A percentile compares a stretch with the other conserved stretches of the same genome.
phyloP scores from a whole-genome alignment of 148 eudicot genomes.

The Cornus controversa region DNA sequence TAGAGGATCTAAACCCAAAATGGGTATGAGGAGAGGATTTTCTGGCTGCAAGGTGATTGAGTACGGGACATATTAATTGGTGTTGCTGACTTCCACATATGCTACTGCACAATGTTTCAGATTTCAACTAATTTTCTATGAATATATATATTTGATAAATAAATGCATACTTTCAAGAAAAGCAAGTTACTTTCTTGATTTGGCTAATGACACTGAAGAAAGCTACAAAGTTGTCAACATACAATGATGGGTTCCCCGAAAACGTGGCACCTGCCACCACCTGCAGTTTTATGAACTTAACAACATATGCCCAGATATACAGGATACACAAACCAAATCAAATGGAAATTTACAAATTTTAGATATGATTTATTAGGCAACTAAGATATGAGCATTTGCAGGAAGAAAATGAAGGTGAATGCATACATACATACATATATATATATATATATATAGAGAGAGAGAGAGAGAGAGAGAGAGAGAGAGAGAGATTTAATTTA shows the following conservation, averaged over 20 bases:
- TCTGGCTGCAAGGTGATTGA: conserved; percentile 4
- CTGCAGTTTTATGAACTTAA: too few species aligned
- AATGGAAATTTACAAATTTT: too few species aligned
- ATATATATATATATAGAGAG: too few species aligned
- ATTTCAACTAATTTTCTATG: neutral
- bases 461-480: too few species aligned
- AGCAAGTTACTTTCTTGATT: conserved; percentile 15
- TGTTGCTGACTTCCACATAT: conserved; percentile 7
- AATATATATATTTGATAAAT: too few species aligned
- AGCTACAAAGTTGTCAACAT: conserved; percentile 10
- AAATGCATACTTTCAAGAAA: neutral
- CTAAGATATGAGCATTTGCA: too few species aligned
- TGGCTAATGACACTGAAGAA: conserved; percentile 22
- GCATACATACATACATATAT: too few species aligned
- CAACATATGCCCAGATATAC: neutral
- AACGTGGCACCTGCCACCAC: neutral
- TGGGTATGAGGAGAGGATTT: conserved; percentile 3
- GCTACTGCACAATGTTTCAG: neutral
- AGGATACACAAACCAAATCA: neutral
- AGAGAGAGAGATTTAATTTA: too few species aligned
- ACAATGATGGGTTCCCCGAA: conserved; percentile 25
- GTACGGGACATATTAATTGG: conserved; percentile 25
- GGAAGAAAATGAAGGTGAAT: too few species aligned
- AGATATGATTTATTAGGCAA: too few species aligned
- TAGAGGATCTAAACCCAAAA: neutral